These are phyloP conservation scores for Melastoma malabathricum DNA, from an alignment of 345 rosid species.

Conservation along the genomic window DNA sequence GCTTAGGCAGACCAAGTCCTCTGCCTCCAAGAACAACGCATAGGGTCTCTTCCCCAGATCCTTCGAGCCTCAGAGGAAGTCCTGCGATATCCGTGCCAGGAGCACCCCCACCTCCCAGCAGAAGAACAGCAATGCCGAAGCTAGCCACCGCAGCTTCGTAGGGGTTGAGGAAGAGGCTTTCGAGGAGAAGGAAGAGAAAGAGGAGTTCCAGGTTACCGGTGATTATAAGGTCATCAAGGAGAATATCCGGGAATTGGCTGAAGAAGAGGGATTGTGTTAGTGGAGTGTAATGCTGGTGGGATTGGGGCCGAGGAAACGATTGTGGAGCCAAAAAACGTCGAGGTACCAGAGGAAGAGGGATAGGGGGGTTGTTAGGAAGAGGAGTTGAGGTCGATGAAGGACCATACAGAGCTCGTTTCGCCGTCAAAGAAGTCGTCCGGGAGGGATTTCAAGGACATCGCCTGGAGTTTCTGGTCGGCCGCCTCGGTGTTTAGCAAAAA, in stretches of 20 bases:
- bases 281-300: neutral
- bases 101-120: conserved; percentile 51
- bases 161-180: conserved; percentile 25
- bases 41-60: conserved; percentile 67
- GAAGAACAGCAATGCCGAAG: conserved; percentile 19
- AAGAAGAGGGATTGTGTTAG: conserved; percentile 16
- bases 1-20: conserved; percentile 86
- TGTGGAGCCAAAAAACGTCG: neutral
- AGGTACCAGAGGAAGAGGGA: conserved; percentile 14
- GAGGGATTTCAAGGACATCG: conserved; percentile 61
- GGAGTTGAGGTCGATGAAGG: conserved; percentile 71
- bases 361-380: conserved; percentile 5
- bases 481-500: conserved; percentile 97
- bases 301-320: no score
- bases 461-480: conserved; percentile 93
- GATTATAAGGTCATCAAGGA: conserved; percentile 13
- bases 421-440: conserved; percentile 72
- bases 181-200: conserved; percentile 20
- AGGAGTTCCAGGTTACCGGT: conserved; percentile 27
- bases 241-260: conserved; percentile 40
- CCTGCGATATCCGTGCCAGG: conserved; percentile 89
- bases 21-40: conserved; percentile 60
- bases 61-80: conserved; percentile 91
- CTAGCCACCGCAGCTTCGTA: conserved; percentile 12
- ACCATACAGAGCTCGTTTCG: conserved; percentile 82